Evolutionary conservation across 345 rosid genomes (phyloP).

Genomic region (rapeseed (Brassica napus)): Da-Ae NC_063440.1:21414001-21414500

Average conservation of each 20-base stretch:
- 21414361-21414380: not conserved
- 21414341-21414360: not conserved
- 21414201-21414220: not conserved
- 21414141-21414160: not conserved
- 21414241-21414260: not conserved
- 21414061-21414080: not conserved
- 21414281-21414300: not conserved
- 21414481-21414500: not conserved
- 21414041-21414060: not conserved
- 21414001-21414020: conserved; percentile 30
- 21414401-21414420: not conserved
- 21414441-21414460: not conserved
- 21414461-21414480: not conserved
- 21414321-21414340: not conserved
- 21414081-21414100: not conserved
- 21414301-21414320: not conserved
- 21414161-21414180: not conserved
- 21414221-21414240: not conserved
- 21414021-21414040: conserved; percentile 8
- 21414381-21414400: not conserved
- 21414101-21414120: not conserved
- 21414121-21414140: not conserved
- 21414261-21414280: not conserved
- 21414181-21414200: not conserved
- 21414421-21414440: no score